Evolutionary conservation across 2,329 filamentous ascomycete genomes (phyloP).

Genomic region (Microdochium trichocladiopsis): DNA sequence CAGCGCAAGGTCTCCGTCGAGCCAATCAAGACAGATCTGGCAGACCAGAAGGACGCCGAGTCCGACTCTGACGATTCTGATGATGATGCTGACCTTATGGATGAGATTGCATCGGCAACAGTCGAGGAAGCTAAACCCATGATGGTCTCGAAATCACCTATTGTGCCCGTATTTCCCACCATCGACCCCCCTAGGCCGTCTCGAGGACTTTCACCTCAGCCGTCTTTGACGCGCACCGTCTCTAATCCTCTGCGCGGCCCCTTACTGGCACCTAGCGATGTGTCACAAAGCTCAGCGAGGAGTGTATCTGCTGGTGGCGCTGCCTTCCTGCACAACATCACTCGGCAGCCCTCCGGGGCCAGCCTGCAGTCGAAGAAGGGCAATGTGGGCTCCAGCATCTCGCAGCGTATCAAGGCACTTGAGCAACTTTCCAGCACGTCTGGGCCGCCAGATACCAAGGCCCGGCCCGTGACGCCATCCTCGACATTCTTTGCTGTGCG

Average conservation of each 20-base stretch:
- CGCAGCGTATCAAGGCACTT: constrained; percentile 87
- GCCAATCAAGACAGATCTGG: constrained; percentile 47
- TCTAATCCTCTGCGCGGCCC: constrained; percentile 41
- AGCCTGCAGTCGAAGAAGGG: constrained; percentile 62
- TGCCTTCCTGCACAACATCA: constrained; percentile 46
- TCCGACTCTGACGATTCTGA: constrained; percentile 38
- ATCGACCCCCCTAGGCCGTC: constrained; percentile 16
- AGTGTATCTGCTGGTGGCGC: constrained; percentile 50
- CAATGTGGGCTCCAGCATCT: constrained; percentile 85
- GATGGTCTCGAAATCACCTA: constrained; percentile 75
- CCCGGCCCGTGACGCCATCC: constrained; percentile 21
- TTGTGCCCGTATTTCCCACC: constrained; percentile 52
- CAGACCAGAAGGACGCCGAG: constrained; percentile 20
- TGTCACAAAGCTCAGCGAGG: constrained; percentile 36
- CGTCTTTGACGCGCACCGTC: constrained; percentile 35
- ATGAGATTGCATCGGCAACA: constrained; percentile 76
- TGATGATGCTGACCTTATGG: constrained; percentile 77
- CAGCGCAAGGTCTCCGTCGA: constrained; percentile 32
- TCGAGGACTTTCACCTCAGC: constrained; percentile 3
- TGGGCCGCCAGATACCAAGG: constrained; percentile 15
- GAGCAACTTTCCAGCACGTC: constrained; percentile 62
- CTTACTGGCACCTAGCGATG: constrained; percentile 37
- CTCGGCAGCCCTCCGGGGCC: constrained; percentile 40
- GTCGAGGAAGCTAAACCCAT: constrained; percentile 79
- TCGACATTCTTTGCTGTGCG: constrained; percentile 38